Conservation (phyloP, 2,329 filamentous ascomycete genomes). For the Arthroderma uncinatum region DNA sequence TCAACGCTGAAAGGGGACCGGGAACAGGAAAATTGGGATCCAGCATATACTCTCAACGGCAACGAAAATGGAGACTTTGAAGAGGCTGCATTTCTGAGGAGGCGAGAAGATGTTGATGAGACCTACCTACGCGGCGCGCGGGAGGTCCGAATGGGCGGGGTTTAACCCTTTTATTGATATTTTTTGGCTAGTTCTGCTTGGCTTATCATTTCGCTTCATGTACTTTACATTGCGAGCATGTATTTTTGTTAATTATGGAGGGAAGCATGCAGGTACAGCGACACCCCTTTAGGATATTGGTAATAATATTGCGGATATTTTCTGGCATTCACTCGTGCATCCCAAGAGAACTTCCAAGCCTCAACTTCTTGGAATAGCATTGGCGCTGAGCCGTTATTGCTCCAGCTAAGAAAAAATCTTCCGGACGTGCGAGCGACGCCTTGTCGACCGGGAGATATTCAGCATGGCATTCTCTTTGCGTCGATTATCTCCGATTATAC, state of each 20-base stretch:
- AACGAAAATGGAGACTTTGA: conserved; percentile 30
- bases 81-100: conserved; percentile 35
- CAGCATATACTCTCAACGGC: conserved; percentile 10
- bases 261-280: neutral
- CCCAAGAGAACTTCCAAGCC: neutral
- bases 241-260: neutral
- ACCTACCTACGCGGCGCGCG: conserved; percentile 16
- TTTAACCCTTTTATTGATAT: conserved; percentile 15
- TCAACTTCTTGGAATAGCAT: neutral
- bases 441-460: neutral
- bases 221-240: neutral
- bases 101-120: conserved; percentile 31
- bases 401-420: neutral
- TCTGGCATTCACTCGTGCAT: neutral
- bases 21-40: conserved; percentile 12
- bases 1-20: conserved; percentile 15
- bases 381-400: neutral
- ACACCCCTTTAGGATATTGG: no score
- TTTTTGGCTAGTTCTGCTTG: neutral
- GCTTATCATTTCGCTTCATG: neutral
- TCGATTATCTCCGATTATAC: neutral
- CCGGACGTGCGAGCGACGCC: neutral
- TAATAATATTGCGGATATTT: neutral
- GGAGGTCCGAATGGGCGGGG: conserved; percentile 27
- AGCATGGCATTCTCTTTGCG: neutral